phyloP scores from a whole-genome alignment of 192 early-diverging fungal species.

The Coemansia sp. region DNA sequence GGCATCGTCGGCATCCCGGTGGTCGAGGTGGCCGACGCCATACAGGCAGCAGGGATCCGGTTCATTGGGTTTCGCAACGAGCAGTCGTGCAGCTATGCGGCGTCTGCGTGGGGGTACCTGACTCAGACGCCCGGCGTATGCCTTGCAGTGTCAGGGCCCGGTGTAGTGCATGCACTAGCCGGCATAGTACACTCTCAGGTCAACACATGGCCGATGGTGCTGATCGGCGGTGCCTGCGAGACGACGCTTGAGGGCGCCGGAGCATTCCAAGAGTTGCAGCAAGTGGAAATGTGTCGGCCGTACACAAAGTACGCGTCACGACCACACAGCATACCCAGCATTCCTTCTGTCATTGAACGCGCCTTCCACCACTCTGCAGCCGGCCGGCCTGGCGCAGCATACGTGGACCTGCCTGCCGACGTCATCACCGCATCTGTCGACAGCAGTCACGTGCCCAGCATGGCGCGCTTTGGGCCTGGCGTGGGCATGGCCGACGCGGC shows the following conservation, averaged over 20 bases:
- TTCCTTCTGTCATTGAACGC: constrained; percentile 56
- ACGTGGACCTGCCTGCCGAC: constrained; percentile 68
- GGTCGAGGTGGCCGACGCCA: constrained; percentile 72
- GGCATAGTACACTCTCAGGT: constrained; percentile 67
- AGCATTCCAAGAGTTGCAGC: constrained; percentile 69
- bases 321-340: constrained; percentile 48
- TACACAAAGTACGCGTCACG: constrained; percentile 61
- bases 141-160: constrained; percentile 67
- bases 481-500: constrained; percentile 55
- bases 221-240: constrained; percentile 63
- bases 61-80: constrained; percentile 75
- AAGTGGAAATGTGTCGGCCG: constrained; percentile 61
- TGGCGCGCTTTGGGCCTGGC: constrained; percentile 3
- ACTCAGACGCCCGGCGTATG: constrained; percentile 64
- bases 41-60: constrained; percentile 61
- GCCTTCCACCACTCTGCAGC: constrained; percentile 54
- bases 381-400: constrained; percentile 64
- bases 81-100: constrained; percentile 72
- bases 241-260: constrained; percentile 56
- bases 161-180: constrained; percentile 68
- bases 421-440: constrained; percentile 52
- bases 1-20: constrained; percentile 79
- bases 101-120: constrained; percentile 62
- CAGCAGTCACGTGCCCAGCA: not conserved
- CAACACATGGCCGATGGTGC: constrained; percentile 68